phyloP scores from a whole-genome alignment of 1,139 yeast genomes.

The Nakaseomyces uthaithaninus region DNA sequence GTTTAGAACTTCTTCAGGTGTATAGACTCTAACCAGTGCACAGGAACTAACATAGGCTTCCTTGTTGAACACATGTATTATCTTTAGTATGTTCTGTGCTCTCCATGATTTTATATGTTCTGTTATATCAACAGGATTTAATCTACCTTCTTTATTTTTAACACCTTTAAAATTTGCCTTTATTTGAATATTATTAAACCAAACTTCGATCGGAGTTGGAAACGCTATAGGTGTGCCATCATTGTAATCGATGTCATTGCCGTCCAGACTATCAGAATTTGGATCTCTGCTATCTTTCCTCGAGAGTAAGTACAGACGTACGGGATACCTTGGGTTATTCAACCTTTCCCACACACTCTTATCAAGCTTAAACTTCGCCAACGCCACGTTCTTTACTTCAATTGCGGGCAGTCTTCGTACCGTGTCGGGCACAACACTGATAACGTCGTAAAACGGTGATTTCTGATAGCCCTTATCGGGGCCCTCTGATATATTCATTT shows the following conservation, averaged over 20 bases:
- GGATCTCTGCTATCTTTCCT: slow-evolving; percentile 1
- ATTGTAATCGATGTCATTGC: slow-evolving; percentile 18
- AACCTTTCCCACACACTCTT: slow-evolving; percentile 4
- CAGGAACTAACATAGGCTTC: neutral
- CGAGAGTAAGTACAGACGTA: slow-evolving; percentile 1
- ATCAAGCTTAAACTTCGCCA: slow-evolving; percentile 2
- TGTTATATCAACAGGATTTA: slow-evolving; percentile 60
- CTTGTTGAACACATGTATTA: slow-evolving; percentile 3
- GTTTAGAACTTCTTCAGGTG: slow-evolving; percentile 34
- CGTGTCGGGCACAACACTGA: slow-evolving; percentile 4
- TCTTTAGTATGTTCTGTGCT: neutral
- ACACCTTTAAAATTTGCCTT: slow-evolving; percentile 49
- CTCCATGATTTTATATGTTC: slow-evolving; percentile 30
- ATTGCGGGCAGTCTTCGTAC: slow-evolving; percentile 3
- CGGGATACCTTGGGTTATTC: neutral
- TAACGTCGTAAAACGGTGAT: slow-evolving; percentile 1
- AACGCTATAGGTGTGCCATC: slow-evolving; percentile 26
- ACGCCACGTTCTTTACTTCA: slow-evolving; percentile 4
- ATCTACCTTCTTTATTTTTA: slow-evolving; percentile 53
- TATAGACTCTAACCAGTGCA: neutral
- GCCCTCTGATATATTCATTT: neutral
- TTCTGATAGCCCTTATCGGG: neutral
- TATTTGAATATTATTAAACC: slow-evolving; percentile 40
- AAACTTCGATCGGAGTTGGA: slow-evolving; percentile 47
- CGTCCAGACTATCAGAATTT: slow-evolving; percentile 6